Conservation (phyloP, 2,329 filamentous ascomycete genomes). For the Penicillium sclerotigenum region DNA sequence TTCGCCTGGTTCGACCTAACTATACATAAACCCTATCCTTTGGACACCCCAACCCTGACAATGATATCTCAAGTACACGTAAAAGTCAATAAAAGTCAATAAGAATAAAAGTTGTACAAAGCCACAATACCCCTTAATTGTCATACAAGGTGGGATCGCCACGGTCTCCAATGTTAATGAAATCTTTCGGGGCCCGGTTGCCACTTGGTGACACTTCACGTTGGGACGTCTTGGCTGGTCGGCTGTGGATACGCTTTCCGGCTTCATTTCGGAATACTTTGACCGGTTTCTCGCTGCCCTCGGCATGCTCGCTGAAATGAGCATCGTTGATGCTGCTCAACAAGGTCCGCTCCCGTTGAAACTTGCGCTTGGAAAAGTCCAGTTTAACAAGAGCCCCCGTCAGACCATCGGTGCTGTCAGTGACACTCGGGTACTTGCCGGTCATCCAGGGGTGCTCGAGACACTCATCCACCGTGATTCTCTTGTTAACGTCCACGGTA, state of each 20-base stretch:
- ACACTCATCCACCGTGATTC: constrained; percentile 87
- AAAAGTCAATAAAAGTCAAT: constrained; percentile 1
- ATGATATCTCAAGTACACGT: background rate
- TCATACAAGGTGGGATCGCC: constrained; percentile 77
- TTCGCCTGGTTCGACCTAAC: background rate
- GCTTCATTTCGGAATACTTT: constrained; percentile 73
- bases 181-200: constrained; percentile 68
- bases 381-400: constrained; percentile 80
- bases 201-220: constrained; percentile 65
- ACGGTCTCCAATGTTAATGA: constrained; percentile 79
- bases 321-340: constrained; percentile 79
- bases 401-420: constrained; percentile 88
- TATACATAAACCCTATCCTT: background rate
- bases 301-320: constrained; percentile 57
- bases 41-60: background rate
- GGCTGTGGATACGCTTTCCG: constrained; percentile 46
- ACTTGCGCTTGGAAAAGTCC: constrained; percentile 78
- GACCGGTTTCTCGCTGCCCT: constrained; percentile 56
- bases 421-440: constrained; percentile 56
- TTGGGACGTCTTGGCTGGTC: constrained; percentile 30
- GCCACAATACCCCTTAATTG: constrained; percentile 35
- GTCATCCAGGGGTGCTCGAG: constrained; percentile 88
- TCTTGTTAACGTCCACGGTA: constrained; percentile 75
- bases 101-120: background rate
- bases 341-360: constrained; percentile 78